phyloP scores from a whole-genome alignment of 331 rosid species.

The Cydonia oblonga region DNA sequence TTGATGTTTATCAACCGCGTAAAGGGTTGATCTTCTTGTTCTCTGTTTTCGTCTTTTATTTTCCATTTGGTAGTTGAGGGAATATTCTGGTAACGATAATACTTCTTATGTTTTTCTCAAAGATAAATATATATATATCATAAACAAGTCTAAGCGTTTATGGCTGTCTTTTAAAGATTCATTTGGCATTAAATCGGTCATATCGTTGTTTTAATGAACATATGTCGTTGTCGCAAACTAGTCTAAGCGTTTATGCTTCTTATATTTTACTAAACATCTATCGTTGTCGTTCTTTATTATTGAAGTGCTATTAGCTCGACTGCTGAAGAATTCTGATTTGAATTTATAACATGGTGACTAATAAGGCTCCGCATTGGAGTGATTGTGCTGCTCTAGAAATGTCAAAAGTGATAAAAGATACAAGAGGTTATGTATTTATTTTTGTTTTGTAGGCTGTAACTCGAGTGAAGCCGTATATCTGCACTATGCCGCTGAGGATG shows the following conservation, averaged over 20 bases:
- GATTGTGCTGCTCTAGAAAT: background rate
- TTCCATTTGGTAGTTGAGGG: background rate
- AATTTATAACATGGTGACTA: background rate
- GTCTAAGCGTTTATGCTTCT: too few relatives aligned
- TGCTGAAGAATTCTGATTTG: background rate
- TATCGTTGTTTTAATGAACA: background rate
- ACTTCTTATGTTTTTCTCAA: background rate
- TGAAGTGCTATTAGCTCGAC: background rate
- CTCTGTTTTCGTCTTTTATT: background rate
- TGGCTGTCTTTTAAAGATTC: background rate
- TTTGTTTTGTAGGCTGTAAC: slow-evolving; percentile 53
- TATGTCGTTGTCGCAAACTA: too few relatives aligned
- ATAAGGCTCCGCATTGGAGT: background rate
- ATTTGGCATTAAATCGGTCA: background rate
- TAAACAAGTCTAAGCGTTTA: background rate
- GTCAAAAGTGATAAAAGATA: background rate
- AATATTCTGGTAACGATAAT: background rate
- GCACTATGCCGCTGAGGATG: slow-evolving; percentile 93
- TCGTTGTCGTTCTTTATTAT: too few relatives aligned
- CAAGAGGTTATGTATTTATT: background rate
- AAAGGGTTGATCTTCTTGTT: background rate
- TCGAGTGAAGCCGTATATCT: slow-evolving; percentile 86
- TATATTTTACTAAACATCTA: too few relatives aligned
- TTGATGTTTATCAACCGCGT: slow-evolving; percentile 1
- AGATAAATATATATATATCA: background rate